phyloP scores from a whole-genome alignment of 2,329 filamentous ascomycete genomes.

The Apiospora malaysiana region DNA sequence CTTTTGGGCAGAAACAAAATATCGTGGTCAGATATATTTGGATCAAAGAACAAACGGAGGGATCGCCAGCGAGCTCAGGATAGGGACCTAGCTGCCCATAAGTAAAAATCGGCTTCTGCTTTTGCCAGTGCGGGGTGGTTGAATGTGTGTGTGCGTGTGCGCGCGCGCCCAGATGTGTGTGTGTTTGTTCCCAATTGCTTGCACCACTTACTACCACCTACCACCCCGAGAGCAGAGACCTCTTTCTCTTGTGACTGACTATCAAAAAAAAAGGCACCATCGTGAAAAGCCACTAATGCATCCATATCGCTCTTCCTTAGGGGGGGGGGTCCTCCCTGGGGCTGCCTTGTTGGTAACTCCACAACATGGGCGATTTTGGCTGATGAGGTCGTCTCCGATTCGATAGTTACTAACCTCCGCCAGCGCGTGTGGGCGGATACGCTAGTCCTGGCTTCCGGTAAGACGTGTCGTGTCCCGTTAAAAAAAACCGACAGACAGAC shows the following conservation, averaged over 20 bases:
- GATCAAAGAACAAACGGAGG: neutral
- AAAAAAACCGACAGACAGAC: neutral
- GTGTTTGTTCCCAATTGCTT: neutral
- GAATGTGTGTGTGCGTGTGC: neutral
- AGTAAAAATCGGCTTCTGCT: constrained; percentile 15
- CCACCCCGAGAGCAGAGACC: neutral
- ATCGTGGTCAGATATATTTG: constrained; percentile 8
- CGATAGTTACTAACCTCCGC: constrained; percentile 20
- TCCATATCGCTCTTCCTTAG: constrained; percentile 15
- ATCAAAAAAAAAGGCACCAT: constrained; percentile 22
- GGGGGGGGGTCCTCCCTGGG: neutral
- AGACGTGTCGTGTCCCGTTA: constrained; percentile 17
- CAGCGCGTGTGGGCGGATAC: constrained; percentile 17
- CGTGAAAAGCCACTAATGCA: constrained; percentile 21
- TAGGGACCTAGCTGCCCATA: constrained; percentile 15
- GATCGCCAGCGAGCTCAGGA: constrained; percentile 17
- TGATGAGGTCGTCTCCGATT: constrained; percentile 20
- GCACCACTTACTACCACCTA: neutral
- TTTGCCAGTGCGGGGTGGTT: constrained; percentile 16
- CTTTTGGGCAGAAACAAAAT: constrained; percentile 10
- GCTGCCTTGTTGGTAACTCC: constrained; percentile 15
- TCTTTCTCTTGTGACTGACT: constrained; percentile 3
- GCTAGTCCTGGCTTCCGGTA: constrained; percentile 17
- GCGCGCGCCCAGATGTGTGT: no score
- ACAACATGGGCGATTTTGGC: constrained; percentile 17